Evolutionary conservation across 1,139 yeast species (phyloP).

Genomic region (Ashbya aceris): DNA sequence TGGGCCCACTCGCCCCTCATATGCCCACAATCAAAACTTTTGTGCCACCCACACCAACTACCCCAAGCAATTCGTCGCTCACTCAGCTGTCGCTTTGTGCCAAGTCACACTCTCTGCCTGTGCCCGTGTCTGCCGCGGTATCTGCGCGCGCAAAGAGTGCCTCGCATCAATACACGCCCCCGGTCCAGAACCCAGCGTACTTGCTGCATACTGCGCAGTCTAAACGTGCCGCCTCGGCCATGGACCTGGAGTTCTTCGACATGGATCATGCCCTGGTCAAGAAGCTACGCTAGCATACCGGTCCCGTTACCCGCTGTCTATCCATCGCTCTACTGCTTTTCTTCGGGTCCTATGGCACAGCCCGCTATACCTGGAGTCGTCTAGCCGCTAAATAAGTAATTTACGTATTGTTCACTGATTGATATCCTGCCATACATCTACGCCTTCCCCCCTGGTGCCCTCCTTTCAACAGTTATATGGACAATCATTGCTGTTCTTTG

Average conservation of each 20-base stretch:
- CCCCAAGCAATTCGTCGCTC: neutral
- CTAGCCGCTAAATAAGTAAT: too few relatives aligned
- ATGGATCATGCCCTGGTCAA: slow-evolving; percentile 13
- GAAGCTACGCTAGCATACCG: slow-evolving; percentile 8
- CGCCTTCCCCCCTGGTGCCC: too few relatives aligned
- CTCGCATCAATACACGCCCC: neutral
- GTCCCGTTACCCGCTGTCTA: neutral
- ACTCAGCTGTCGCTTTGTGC: too few relatives aligned
- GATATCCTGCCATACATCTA: too few relatives aligned
- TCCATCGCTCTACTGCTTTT: too few relatives aligned
- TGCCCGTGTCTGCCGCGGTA: too few relatives aligned
- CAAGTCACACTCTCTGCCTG: too few relatives aligned
- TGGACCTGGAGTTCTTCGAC: slow-evolving; percentile 22
- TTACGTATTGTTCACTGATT: too few relatives aligned
- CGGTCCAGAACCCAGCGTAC: neutral
- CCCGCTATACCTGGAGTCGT: too few relatives aligned
- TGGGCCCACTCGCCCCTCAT: neutral
- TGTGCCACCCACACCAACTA: slow-evolving; percentile 3
- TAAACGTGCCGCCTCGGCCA: slow-evolving; percentile 21
- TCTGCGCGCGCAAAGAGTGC: neutral
- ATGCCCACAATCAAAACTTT: neutral
- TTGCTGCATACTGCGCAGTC: slow-evolving; percentile 10
- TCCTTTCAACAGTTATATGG: too few relatives aligned
- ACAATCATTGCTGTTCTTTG: neutral
- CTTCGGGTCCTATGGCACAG: too few relatives aligned